Evolutionary conservation across 1,284 basidiomycete species (phyloP).

Genomic region (Rhodotorula sp.): DNA sequence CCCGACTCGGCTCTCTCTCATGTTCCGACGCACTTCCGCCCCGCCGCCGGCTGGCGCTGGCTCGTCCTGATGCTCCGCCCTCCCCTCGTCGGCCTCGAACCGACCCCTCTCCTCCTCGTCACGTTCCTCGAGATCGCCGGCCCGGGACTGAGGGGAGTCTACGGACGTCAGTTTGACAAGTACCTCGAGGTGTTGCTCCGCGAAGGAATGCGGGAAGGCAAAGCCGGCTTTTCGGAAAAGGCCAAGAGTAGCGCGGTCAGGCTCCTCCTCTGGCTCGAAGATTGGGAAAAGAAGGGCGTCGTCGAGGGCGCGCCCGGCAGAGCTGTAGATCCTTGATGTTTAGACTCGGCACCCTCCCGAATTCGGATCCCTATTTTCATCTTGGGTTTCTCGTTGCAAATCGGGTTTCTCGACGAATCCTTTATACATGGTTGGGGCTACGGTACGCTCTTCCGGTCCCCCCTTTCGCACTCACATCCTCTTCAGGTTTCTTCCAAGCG

Average conservation of each 20-base stretch:
- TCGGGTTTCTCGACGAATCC: not conserved
- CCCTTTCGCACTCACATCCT: too few species aligned
- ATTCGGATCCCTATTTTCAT: not conserved
- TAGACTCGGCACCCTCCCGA: not conserved
- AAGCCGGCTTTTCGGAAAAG: conserved; percentile 38
- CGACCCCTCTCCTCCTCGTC: conserved; percentile 49
- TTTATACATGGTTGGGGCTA: not conserved
- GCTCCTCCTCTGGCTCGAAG: conserved; percentile 47
- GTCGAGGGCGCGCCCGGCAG: conserved; percentile 24
- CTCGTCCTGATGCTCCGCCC: conserved; percentile 52
- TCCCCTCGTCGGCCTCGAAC: conserved; percentile 44
- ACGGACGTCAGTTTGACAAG: conserved; percentile 77
- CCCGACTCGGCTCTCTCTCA: conserved; percentile 44
- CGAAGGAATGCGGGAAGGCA: conserved; percentile 34
- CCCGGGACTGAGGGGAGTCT: conserved; percentile 59
- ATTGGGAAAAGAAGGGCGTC: conserved; percentile 44
- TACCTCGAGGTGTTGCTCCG: conserved; percentile 48
- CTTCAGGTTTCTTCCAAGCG: not conserved
- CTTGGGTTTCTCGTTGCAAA: not conserved
- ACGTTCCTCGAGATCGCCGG: conserved; percentile 74
- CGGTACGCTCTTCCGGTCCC: not conserved
- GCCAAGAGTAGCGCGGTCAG: conserved; percentile 37
- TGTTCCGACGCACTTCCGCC: conserved; percentile 61
- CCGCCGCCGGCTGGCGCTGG: conserved; percentile 67
- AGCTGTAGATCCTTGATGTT: conserved; percentile 29